These are phyloP conservation scores for Diaporthe aspalathi DNA, from an alignment of 2,329 filamentous ascomycete genomes.

Conservation along the genomic window DNA sequence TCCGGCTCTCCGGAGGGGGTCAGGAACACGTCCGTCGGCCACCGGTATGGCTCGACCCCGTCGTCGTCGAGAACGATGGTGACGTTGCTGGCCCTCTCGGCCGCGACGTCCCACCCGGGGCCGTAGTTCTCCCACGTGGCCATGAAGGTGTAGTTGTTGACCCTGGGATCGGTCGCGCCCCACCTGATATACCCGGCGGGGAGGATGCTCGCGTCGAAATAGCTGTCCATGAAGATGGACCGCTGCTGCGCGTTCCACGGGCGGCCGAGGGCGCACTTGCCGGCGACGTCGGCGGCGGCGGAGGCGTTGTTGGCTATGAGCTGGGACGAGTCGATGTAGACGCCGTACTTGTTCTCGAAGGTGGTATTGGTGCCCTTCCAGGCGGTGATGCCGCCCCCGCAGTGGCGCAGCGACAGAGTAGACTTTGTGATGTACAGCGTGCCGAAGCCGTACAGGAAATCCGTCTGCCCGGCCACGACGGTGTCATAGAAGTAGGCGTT, in stretches of 20 bases:
- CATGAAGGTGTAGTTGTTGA: constrained; percentile 63
- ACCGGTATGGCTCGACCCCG: constrained; percentile 46
- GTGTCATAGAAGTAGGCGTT: constrained; percentile 73
- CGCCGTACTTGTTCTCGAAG: constrained; percentile 74
- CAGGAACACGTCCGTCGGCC: constrained; percentile 43
- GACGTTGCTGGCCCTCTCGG: constrained; percentile 52
- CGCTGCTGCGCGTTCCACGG: constrained; percentile 71
- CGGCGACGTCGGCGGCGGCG: constrained; percentile 50
- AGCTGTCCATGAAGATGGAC: constrained; percentile 66
- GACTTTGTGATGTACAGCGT: constrained; percentile 70
- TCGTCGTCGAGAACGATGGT: constrained; percentile 58
- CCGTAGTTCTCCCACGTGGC: constrained; percentile 65
- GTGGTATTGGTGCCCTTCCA: constrained; percentile 77
- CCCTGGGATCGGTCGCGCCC: constrained; percentile 52
- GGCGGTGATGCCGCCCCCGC: constrained; percentile 74
- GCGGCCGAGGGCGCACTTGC: constrained; percentile 68
- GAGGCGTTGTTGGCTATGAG: constrained; percentile 66
- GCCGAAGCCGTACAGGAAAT: constrained; percentile 77
- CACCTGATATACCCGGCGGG: constrained; percentile 67
- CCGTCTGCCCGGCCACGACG: constrained; percentile 73
- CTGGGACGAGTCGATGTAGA: constrained; percentile 69
- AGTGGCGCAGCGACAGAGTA: constrained; percentile 65
- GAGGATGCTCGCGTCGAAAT: constrained; percentile 63
- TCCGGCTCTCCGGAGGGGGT: constrained; percentile 37
- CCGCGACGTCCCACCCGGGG: constrained; percentile 64